phyloP scores from a whole-genome alignment of 1,139 yeast genomes.

The Protomyces arabidopsidicola region DNA sequence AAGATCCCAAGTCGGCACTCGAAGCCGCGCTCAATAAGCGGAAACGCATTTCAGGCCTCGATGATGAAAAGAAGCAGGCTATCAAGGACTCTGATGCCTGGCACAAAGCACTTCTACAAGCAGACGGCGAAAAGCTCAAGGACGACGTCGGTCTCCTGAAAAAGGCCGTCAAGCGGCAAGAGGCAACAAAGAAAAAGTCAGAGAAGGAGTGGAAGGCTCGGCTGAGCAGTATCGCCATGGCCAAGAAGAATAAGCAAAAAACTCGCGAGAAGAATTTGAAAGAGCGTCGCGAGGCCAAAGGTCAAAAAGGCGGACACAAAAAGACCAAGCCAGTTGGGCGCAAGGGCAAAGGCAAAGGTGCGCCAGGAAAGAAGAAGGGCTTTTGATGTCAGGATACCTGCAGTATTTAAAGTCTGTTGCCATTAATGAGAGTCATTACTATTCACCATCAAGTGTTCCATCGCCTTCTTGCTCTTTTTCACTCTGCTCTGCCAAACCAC shows the following conservation, averaged over 20 bases:
- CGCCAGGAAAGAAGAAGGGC: background rate
- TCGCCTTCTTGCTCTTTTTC: background rate
- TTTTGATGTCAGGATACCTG: background rate
- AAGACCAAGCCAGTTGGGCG: conserved; percentile 23
- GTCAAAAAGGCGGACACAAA: conserved; percentile 20
- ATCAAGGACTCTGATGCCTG: conserved; percentile 64
- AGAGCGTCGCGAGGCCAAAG: conserved; percentile 35
- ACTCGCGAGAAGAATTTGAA: conserved; percentile 86
- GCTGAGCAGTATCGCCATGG: conserved; percentile 63
- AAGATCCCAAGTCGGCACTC: conserved; percentile 77
- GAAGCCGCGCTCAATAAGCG: conserved; percentile 74
- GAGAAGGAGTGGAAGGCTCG: conserved; percentile 86
- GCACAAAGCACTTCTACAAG: conserved; percentile 76
- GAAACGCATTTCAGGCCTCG: conserved; percentile 13
- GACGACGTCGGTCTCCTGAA: conserved; percentile 85
- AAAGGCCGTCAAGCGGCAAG: conserved; percentile 79
- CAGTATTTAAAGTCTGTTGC: too few species aligned
- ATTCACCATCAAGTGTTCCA: background rate
- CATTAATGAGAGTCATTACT: too few species aligned
- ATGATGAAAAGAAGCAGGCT: conserved; percentile 65
- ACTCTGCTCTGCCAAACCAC: background rate
- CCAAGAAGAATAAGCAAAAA: conserved; percentile 68
- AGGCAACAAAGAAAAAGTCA: conserved; percentile 70
- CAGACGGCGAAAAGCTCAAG: conserved; percentile 80
- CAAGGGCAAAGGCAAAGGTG: conserved; percentile 14